Percentiles rank a stretch among this genome's conserved stretches.
Evolutionary conservation across 345 rosid species (phyloP).

Genomic region (Clausena lansium): DNA sequence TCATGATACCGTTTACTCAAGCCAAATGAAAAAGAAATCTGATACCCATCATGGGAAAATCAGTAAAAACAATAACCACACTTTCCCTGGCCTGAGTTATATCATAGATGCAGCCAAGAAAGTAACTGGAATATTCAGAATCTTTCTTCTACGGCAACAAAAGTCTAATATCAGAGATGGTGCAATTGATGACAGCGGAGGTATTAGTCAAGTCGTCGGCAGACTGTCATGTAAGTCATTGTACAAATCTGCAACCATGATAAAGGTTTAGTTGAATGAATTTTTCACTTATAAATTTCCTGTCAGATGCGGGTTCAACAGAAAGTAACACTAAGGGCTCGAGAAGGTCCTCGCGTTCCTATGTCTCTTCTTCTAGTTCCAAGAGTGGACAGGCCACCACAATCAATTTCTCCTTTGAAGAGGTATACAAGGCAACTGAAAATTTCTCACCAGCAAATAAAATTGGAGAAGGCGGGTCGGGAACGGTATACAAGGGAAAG

Average conservation of each 20-base stretch:
- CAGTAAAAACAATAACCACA: slow-evolving; percentile 6
- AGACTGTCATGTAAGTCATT: slow-evolving; percentile 55
- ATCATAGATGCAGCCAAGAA: slow-evolving; percentile 48
- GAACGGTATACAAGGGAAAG: slow-evolving; percentile 74
- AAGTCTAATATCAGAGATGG: slow-evolving; percentile 19
- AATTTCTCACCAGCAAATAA: slow-evolving; percentile 61
- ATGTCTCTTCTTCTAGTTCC: slow-evolving; percentile 47
- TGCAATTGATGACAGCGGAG: slow-evolving; percentile 3
- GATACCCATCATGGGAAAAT: slow-evolving; percentile 9
- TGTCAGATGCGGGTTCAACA: slow-evolving; percentile 45
- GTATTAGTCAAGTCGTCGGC: slow-evolving; percentile 25
- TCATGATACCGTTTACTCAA: slow-evolving; percentile 15
- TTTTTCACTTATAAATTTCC: neutral
- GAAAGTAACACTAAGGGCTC: slow-evolving; percentile 44
- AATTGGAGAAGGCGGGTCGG: slow-evolving; percentile 83
- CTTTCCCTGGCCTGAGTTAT: slow-evolving; percentile 15
- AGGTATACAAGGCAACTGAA: slow-evolving; percentile 69
- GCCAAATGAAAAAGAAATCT: slow-evolving; percentile 15
- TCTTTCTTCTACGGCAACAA: slow-evolving; percentile 24
- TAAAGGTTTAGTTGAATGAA: neutral
- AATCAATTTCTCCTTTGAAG: slow-evolving; percentile 50
- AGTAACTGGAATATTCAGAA: slow-evolving; percentile 41
- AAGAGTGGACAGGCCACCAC: slow-evolving; percentile 39
- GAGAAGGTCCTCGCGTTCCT: slow-evolving; percentile 48
- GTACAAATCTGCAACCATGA: neutral